phyloP scores from a whole-genome alignment of 2,329 filamentous ascomycete species.

The Passalora sequoiae region DNA sequence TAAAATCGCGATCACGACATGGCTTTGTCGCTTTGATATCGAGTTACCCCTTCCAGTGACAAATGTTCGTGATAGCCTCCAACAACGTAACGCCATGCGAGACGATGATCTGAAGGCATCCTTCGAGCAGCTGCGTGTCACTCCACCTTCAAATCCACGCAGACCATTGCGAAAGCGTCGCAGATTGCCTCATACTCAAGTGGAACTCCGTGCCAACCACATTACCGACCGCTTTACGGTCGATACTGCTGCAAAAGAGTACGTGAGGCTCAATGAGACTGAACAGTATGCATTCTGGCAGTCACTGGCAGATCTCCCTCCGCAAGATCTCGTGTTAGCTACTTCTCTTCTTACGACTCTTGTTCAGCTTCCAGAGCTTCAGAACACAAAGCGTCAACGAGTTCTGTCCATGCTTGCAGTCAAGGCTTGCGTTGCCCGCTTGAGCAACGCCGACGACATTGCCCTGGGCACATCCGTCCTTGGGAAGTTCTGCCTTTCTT shows the following conservation, averaged over 20 bases:
- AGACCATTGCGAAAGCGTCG: conserved; percentile 20
- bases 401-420: conserved; percentile 68
- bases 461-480: conserved; percentile 47
- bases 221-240: background rate
- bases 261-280: conserved; percentile 17
- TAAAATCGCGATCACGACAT: conserved; percentile 23
- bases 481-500: conserved; percentile 76
- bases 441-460: conserved; percentile 38
- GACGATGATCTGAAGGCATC: conserved; percentile 19
- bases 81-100: conserved; percentile 23
- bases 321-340: conserved; percentile 10
- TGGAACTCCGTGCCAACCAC: too few relatives aligned
- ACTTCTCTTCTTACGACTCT: conserved; percentile 21
- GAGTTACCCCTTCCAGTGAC: conserved; percentile 15
- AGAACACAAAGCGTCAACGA: conserved; percentile 54
- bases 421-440: conserved; percentile 63
- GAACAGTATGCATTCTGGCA: conserved; percentile 26
- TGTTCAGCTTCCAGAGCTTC: conserved; percentile 38
- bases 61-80: conserved; percentile 18
- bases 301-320: conserved; percentile 20
- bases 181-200: too few relatives aligned
- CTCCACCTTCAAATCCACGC: background rate
- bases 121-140: conserved; percentile 20
- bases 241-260: conserved; percentile 7
- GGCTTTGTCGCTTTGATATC: conserved; percentile 18